A percentile compares a stretch with the other conserved stretches of the same genome.
phyloP scores from a whole-genome alignment of 2,329 filamentous ascomycete species.

The Hypoxylon sp. region DNA sequence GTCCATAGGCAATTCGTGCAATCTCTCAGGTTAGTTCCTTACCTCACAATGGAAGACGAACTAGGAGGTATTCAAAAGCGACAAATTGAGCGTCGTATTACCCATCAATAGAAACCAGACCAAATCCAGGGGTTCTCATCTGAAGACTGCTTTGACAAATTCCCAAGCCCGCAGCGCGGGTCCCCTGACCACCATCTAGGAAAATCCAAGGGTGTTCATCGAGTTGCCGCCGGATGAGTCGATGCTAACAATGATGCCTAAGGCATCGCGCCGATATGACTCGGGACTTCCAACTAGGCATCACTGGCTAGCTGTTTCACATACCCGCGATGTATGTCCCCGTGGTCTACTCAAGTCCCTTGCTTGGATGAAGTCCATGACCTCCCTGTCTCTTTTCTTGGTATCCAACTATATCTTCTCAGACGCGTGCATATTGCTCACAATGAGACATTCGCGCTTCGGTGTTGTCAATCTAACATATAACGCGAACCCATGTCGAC shows the following conservation, averaged over 20 bases:
- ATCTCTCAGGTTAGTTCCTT: background rate
- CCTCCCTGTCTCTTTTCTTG: background rate
- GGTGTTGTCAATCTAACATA: background rate
- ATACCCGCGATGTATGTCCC: background rate
- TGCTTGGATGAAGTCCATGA: background rate
- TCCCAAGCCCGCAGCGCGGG: no score
- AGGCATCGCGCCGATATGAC: background rate
- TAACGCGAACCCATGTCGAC: background rate
- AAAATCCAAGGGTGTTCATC: background rate
- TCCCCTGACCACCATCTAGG: background rate
- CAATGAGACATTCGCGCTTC: background rate
- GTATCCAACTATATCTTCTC: background rate
- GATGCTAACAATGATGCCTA: background rate
- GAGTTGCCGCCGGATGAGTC: background rate
- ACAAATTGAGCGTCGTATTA: background rate
- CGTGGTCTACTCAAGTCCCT: background rate
- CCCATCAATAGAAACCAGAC: background rate
- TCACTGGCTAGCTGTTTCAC: background rate
- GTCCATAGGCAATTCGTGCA: no score
- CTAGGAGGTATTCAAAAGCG: no score
- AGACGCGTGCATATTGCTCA: constrained; percentile 5
- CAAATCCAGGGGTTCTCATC: background rate
- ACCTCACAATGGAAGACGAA: background rate
- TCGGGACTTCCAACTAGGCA: background rate
- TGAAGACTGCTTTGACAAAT: background rate